Base-by-base conservation (phyloP, 352 stramenopile species). In the Stramenopiles sp. region DNA sequence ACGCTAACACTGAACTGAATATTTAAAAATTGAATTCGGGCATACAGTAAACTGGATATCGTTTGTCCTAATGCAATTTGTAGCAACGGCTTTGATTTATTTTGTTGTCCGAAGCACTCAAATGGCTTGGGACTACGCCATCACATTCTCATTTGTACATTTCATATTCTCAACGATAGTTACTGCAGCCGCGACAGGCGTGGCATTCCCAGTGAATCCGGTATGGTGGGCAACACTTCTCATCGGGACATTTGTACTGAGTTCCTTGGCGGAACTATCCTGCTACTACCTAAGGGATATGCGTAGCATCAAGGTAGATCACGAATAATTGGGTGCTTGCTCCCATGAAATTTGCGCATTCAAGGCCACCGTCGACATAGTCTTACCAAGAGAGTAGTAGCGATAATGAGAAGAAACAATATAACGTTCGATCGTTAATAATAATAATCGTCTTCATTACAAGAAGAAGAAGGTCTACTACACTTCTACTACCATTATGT, bases 111-210 rank as follows among this genome's bases (percentile, higher is more conserved):
- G 31, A 33, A 78, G 71, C 71, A 78, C 71, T 4, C 71, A 31
- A 33, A 78, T 78, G 71, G 71, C 71, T 31, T 78, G 30, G 71
- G 71, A 78, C 14, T 78, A 78, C 31, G 71, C 71, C 4, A 14
- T 78, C 4, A 78, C 71, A 33, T 78, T 78, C 14, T 33, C 71
- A 33, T 78, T 78, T 78, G 71, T 78, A 33, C 71, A 78, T 33
- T 78, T 78, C 14, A 78, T 78, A 14, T 33, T 78, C 4, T 78
- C 71, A 33, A 33, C 8, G 8, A 78, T 78, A 31, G 71, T 78
- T 14, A 78, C 71, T 14, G 71, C 4, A 14, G 4, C 30, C 31
- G n/a, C n/a, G n/a, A n/a, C n/a, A n/a, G n/a, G n/a, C n/a, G n/a
- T n/a, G n/a, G n/a, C n/a, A n/a, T 78, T 78, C 31, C 71, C 71